Conservation (phyloP, 192 early-diverging fungal species). For the Lobosporangium transversale region DNA sequence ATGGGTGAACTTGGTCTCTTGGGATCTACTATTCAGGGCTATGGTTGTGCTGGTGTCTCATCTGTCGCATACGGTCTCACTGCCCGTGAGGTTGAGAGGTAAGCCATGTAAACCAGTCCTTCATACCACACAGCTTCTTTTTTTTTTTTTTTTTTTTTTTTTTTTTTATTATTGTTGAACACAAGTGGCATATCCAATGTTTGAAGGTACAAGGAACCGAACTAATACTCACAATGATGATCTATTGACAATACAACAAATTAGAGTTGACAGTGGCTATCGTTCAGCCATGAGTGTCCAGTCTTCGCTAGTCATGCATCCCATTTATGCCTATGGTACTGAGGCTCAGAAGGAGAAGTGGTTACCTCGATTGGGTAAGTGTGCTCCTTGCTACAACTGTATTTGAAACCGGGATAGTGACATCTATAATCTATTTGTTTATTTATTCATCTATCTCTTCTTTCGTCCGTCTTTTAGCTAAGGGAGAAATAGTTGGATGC, state of each 20-base stretch:
- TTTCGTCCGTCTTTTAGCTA: constrained; percentile 71
- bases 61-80: constrained; percentile 96
- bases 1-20: constrained; percentile 94
- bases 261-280: constrained; percentile 93
- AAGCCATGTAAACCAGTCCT: no score
- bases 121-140: no score
- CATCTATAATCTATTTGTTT: no score
- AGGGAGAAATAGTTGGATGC: constrained; percentile 86
- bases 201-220: not conserved
- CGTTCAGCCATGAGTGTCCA: constrained; percentile 98
- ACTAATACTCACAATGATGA: not conserved
- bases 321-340: constrained; percentile 95
- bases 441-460: no score
- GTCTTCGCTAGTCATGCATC: constrained; percentile 98
- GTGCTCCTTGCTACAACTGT: not conserved
- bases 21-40: constrained; percentile 94
- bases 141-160: constrained; percentile 10
- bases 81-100: constrained; percentile 95
- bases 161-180: no score
- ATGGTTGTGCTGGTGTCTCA: constrained; percentile 97
- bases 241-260: not conserved
- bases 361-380: constrained; percentile 81
- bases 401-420: no score
- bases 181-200: no score
- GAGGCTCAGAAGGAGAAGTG: constrained; percentile 91